Evolutionary conservation across 2,329 filamentous ascomycete species (phyloP), one percentile per base, ranked within the genome.

Genomic region (Colletotrichum sansevieriae): DNA sequence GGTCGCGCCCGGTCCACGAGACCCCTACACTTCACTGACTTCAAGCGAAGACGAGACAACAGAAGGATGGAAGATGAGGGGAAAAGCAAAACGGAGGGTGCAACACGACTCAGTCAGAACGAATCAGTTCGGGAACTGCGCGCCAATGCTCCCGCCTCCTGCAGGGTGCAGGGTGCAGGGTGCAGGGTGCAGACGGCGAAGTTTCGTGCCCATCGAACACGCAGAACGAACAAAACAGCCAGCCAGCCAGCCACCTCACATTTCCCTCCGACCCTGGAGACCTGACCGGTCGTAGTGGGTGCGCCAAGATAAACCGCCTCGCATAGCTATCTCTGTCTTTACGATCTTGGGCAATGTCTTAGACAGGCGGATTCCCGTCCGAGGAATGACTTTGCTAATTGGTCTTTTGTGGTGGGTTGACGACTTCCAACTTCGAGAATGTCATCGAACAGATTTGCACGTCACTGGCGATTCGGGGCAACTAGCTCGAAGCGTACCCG

Each of bases 41-140:
- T 69, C 63, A 61, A 66, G 66, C 62, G 41, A 68, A 60, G 55
- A 49, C 54, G 62, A 56, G 61, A 60, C 44, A 22, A 11, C 22
- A 46, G 39, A 49, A 51, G 29, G 49, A 47, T 58, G 55, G 20
- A 25, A 39, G 49, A 18, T 37, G 49, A 37, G 29, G 29, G 49
- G 49, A 35, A 25, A 12, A 18, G 49, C 20, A 37, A 22, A 13
- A 35, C 13, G 39, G 37, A 47, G 4, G 63, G 35, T 35, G 12
- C 39, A 29, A 13, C 20, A 35, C 47, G 55, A 68, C 65, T 65
- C 41, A 25, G 22, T 9, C 18, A 7, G 9, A 29, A 13, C 47
- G 47, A 59, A 54, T 51, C 22, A 51, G 55, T 44, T 15, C 55
- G 47, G 44, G 35, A 69, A 66, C 41, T 33, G 35, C 18, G 43